Base-by-base conservation (phyloP, 495 filamentous ascomycete species). In the Penicillium roqueforti region DNA sequence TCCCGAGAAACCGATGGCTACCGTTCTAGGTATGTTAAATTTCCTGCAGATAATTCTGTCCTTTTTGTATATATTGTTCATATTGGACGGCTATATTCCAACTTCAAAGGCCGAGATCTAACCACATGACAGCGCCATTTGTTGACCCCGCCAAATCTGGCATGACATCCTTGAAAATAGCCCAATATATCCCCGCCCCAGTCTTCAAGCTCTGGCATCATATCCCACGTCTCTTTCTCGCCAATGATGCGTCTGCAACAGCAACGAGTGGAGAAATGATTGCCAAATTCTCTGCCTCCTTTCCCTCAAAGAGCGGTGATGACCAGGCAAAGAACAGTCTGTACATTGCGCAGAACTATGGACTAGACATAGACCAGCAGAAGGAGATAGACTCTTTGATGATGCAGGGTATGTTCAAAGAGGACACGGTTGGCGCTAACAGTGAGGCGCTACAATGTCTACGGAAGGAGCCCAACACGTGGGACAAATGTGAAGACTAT, bases 61-160 rank as follows among this genome's bases (percentile, higher is more conserved):
- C 9, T 5, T 26, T 13, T 3, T 28, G 16, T 13, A 4, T 19
- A n/a, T 7, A 26, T 10, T 23, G 4, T 25, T 13, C 3, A 31
- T 40, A 22, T 13, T 10, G 3, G 11, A 51, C 6, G 6, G 11
- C 9, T 11, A 14, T n/a, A 7, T 47, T 37, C 0, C 32, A n/a
- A 23, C 10, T 7, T 26, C 0, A 13, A 23, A 23, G 20, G 13
- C 19, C 26, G 20, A 6, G 25, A 45, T 58, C 41, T 58, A 34
- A 50, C 44, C 47, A 47, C 37, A 3, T 11, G 16, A 42, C 32
- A 74, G 71, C 69, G 4, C 79, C 79, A 1, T 80, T 75, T 74
- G 73, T 80, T 25, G 65, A 76, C 49, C 65, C 68, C 39, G 63
- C 69, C 0, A 68, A 76, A 55, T 71, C 74, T 0, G 56, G 59